Evolutionary conservation across 2,329 filamentous ascomycete species (phyloP), one percentile per base, ranked within the genome.

Genomic region (Trematosphaeria pertusa): DNA sequence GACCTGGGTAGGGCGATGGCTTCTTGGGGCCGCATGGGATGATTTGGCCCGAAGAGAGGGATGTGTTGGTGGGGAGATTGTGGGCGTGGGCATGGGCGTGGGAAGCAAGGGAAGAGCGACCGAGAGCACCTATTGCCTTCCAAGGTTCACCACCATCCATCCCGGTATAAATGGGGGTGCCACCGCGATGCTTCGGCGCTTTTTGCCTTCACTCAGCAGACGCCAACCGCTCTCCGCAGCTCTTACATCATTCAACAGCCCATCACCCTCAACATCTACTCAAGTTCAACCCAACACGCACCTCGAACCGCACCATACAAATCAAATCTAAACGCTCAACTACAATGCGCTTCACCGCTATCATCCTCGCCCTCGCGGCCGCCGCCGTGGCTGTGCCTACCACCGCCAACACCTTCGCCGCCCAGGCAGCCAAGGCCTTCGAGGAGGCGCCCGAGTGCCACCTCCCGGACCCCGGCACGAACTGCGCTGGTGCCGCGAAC

Each of bases 401-500:
- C n/a, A n/a, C n/a, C n/a, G n/a, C n/a, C n/a, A n/a, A n/a, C n/a
- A n/a, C n/a, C n/a, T 12, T 28, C 24, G 24, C 24, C 7, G 24
- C 24, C 24, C 24, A 7, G 12, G 24, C 24, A 12, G 8, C 24
- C 24, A 12, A 28, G 24, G 12, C 24, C 24, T 45, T 46, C 33
- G 22, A 17, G 17, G 17, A 34, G 4, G 45, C 43, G 6, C 43
- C 48, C 38, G 46, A 37, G 12, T 60, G 57, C 44, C 20, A 35
- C 4, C 36, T 58, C 9, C 43, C 54, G 14, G 22, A 9, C 9
- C 40, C 54, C 12, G 30, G 35, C 45, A 15, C 32, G 11, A 53
- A 50, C 37, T 61, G 58, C 40, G 46, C 55, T 1, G 56, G 48
- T 30, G 39, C 42, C n/a, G 3, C 33, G 3, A 46, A 49, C 30